Base-by-base conservation (phyloP, 306 rosid species). In the Pterocarpus macrocarpus region DNA sequence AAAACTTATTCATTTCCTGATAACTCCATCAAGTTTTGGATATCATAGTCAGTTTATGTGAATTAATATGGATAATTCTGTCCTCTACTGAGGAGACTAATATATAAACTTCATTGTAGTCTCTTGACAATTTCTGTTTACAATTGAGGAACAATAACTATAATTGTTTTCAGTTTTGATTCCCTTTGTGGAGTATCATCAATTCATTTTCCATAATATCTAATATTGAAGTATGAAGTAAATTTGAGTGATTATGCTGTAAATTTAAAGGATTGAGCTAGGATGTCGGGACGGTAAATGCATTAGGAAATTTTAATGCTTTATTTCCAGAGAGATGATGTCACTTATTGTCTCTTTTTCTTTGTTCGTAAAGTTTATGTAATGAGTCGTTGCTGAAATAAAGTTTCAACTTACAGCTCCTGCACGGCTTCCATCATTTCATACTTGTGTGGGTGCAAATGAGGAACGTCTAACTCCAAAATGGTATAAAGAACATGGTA, bases 401-500 rank as follows among this genome's bases (percentile, higher is more conserved):
- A 53, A 34, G 59, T 84, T 69, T 56, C 44, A 47, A 70, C 47
- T 43, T 85, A 81, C 97, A 95, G 98, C 80, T 75, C 93, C 97
- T 45, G 85, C 97, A 32, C 92, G 94, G 59, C 98, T 95, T 84
- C 98, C 99, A 84, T 88, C 97, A 69, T 93, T 95, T 85, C 98
- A 95, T 87, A 95, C 98, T 64, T 95, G 99, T 82, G 98, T 95
- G 36, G 99, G 98, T 75, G 96, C 92, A 32, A 88, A 93, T 82
- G 94, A 90, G 88, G 99, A 95, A 88, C 91, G 97, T 79, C 84
- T 95, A 71, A 93, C 98, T 75, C 94, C 98, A 28, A 93, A 93
- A 84, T 93, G 99, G 99, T 95, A 95, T 71, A 91, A 82, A 81
- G 99, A 95, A 80, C 88, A 95, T 73, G 98, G 99, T 91, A 93